Evolutionary conservation across 75 land plant species (phyloP), one percentile per base, ranked within the genome.

Genomic region (Picea sitchensis): DNA sequence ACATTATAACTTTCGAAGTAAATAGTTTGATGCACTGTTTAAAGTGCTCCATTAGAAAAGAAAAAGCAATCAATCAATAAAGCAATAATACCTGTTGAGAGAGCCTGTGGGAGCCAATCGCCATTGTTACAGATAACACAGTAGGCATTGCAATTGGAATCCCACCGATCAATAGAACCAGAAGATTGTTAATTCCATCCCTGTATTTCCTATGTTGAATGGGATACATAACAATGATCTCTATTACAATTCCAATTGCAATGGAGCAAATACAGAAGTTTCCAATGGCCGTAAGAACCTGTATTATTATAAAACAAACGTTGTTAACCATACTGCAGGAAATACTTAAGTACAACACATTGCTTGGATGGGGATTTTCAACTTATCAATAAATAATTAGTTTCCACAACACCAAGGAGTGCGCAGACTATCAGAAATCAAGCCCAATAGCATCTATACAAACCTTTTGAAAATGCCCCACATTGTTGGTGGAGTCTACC

Each of bases 381-480:
- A 26, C 56, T 51, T 0, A 51, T 51, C 56, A 51, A 51, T 9
- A 47, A 47, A 47, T 6, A 47, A 47, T 47, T 47, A 15, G 0
- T 34, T 75, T 75, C 20, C 76, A 44, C 21, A 47, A 3, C 14
- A 47, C 38, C 30, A 34, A n/a, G 21, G 18, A 64, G 13, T 36
- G 17, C 34, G 36, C 18, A 72, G 6, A 30, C 18, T n/a, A 44
- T 38, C 7, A 73, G n/a, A 86, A 84, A 59, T 79, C 83, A 21
- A 82, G 76, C 76, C 75, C 79, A n/a, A 76, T 81, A 83, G 81
- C 81, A 38, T 23, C 38, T 8, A 58, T 20, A 47, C 71, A 57
- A 56, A 95, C 98, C 84, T 95, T 93, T 81, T 95, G 96, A 83
- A 95, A 95, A 78, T 95, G 98, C 13, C 98, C 98, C 58, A 95